Evolutionary conservation across 257 asterid species (phyloP).

Genomic region (Thymus mandschuricus): DNA sequence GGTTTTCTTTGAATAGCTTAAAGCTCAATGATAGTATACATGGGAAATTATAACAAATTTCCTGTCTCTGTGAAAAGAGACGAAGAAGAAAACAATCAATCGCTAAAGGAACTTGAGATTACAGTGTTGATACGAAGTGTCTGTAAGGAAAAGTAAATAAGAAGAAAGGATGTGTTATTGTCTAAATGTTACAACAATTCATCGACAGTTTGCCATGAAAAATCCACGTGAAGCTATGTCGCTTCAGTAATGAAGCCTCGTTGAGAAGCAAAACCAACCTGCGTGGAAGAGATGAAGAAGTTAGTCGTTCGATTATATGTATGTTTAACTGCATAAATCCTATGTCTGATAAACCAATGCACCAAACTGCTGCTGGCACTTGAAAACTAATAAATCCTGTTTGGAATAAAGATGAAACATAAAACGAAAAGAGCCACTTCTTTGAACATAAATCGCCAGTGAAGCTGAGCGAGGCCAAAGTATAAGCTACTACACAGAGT

Average conservation of each 20-base stretch:
- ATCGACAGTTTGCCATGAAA: constrained; percentile 9
- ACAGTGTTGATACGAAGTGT: neutral
- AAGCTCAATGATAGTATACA: neutral
- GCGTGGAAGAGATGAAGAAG: constrained; percentile 1
- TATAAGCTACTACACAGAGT: neutral
- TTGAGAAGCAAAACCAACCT: constrained; percentile 10
- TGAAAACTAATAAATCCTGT: neutral
- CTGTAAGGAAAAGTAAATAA: neutral
- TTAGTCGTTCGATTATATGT: neutral
- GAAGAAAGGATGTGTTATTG: neutral
- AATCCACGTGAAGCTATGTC: neutral
- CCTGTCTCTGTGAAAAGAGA: neutral
- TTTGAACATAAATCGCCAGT: neutral
- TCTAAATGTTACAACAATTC: neutral
- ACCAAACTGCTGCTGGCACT: neutral
- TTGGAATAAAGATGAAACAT: neutral
- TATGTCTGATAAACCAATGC: neutral
- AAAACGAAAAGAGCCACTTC: neutral
- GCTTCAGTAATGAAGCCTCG: neutral
- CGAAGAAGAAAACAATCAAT: neutral
- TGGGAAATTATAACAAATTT: neutral
- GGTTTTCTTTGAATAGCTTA: neutral
- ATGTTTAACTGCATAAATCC: neutral
- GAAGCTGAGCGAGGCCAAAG: neutral
- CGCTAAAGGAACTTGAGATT: neutral